Conservation (phyloP, 176 grass and related monocot species). For the Eleusine indica region DNA sequence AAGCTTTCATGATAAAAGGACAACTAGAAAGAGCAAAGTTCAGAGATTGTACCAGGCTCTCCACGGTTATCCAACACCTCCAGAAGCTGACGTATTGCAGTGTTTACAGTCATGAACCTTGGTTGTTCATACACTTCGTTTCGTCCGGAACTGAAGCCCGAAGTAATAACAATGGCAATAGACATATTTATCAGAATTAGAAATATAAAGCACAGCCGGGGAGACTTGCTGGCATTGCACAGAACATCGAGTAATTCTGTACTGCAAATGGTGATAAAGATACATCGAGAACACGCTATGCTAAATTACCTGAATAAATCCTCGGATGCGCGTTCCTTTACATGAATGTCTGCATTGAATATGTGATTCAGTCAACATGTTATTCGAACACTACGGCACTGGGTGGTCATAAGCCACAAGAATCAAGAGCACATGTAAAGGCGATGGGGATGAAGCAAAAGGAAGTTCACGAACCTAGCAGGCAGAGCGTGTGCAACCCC, state of each 20-base stretch:
- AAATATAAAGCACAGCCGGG: background rate
- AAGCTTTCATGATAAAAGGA: background rate
- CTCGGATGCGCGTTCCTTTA: conserved; percentile 73
- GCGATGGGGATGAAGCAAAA: background rate
- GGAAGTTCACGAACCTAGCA: conserved; percentile 63
- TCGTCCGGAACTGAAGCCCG: conserved; percentile 56
- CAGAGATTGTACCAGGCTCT: conserved; percentile 48
- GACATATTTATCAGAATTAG: background rate
- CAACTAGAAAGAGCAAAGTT: conserved; percentile 6
- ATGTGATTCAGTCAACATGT: background rate
- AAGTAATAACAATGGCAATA: conserved; percentile 16
- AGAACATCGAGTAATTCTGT: too few species aligned
- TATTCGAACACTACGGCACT: too few species aligned
- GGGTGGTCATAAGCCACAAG: background rate
- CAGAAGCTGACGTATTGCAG: conserved; percentile 82
- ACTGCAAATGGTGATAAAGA: background rate
- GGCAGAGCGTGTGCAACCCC: conserved; percentile 91
- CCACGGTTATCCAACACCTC: conserved; percentile 53
- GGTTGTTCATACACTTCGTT: conserved; percentile 76
- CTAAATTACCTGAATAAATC: conserved; percentile 65
- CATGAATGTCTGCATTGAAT: conserved; percentile 65
- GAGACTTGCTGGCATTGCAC: background rate
- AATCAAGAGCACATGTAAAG: background rate
- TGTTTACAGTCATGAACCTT: conserved; percentile 79
- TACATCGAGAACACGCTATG: background rate